phyloP scores from a whole-genome alignment of 768 basidiomycete species.

The Boletus vinaceobasis region DNA sequence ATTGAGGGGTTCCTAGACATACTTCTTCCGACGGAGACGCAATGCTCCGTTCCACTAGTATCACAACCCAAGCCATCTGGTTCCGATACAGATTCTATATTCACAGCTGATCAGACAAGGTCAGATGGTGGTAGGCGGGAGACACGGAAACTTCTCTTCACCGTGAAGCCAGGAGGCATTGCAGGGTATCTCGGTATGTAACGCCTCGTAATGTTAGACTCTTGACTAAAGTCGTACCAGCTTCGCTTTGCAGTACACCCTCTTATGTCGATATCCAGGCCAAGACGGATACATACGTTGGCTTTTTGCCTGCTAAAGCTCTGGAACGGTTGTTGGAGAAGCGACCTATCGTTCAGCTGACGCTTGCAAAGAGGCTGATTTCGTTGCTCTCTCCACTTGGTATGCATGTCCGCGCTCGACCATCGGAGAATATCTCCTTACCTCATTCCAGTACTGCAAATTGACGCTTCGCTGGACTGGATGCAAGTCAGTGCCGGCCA shows the following conservation, averaged over 20 bases:
- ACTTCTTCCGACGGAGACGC: conserved; percentile 50
- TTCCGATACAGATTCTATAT: conserved; percentile 38
- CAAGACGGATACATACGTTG: conserved; percentile 98
- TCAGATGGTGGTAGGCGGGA: conserved; percentile 31
- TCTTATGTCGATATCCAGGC: conserved; percentile 97
- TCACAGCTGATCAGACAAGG: conserved; percentile 31
- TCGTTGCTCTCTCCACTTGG: conserved; percentile 91
- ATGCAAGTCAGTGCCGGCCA: conserved; percentile 96
- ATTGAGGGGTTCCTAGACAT: conserved; percentile 97
- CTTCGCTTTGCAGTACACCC: conserved; percentile 85
- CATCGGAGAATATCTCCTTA: conserved; percentile 3
- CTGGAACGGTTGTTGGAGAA: conserved; percentile 90
- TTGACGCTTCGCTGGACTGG: conserved; percentile 97
- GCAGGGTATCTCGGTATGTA: conserved; percentile 86
- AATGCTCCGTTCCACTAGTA: not conserved
- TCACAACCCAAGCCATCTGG: conserved; percentile 18
- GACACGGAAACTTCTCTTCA: conserved; percentile 75
- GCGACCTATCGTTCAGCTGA: conserved; percentile 91
- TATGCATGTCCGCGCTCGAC: conserved; percentile 33
- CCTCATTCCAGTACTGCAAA: conserved; percentile 72
- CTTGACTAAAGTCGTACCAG: conserved; percentile 34
- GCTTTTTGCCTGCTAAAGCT: conserved; percentile 85
- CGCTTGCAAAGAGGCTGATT: conserved; percentile 93
- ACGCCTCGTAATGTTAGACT: not conserved
- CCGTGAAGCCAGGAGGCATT: conserved; percentile 95